Evolutionary conservation across 805 yeast genomes (phyloP).

Genomic region (Sungouiozyma intestinalis): DNA sequence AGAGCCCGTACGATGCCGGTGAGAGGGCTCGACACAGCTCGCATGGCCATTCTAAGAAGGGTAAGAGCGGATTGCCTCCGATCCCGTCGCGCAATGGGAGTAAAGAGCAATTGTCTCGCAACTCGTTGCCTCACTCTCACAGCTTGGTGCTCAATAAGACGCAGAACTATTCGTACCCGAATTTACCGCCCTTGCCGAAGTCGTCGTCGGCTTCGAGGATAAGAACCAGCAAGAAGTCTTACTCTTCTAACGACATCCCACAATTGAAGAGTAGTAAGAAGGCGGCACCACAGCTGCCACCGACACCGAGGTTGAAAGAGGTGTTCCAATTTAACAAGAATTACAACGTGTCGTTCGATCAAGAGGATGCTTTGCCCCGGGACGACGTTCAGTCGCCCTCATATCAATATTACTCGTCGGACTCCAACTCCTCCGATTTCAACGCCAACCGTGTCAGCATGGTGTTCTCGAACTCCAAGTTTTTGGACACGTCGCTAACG

Average conservation of each 20-base stretch:
- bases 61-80: neutral
- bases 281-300: neutral
- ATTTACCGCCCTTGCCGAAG: slow-evolving; percentile 20
- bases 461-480: slow-evolving; percentile 34
- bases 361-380: neutral
- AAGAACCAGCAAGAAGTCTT: slow-evolving; percentile 15
- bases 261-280: neutral
- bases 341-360: neutral
- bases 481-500: slow-evolving; percentile 39
- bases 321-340: neutral
- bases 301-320: neutral
- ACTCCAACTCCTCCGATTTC: slow-evolving; percentile 7
- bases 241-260: slow-evolving; percentile 19
- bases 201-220: slow-evolving; percentile 1
- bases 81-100: slow-evolving; percentile 2
- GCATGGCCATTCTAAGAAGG: neutral
- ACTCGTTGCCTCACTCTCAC: neutral
- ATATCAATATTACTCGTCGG: neutral
- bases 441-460: neutral
- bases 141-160: neutral
- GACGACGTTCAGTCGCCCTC: slow-evolving; percentile 1
- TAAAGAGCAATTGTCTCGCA: neutral
- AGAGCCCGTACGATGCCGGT: neutral
- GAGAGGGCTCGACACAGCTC: neutral
- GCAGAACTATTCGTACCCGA: slow-evolving; percentile 13